phyloP scores from a whole-genome alignment of 192 early-diverging fungal species.

The Geranomyces michiganensis region DNA sequence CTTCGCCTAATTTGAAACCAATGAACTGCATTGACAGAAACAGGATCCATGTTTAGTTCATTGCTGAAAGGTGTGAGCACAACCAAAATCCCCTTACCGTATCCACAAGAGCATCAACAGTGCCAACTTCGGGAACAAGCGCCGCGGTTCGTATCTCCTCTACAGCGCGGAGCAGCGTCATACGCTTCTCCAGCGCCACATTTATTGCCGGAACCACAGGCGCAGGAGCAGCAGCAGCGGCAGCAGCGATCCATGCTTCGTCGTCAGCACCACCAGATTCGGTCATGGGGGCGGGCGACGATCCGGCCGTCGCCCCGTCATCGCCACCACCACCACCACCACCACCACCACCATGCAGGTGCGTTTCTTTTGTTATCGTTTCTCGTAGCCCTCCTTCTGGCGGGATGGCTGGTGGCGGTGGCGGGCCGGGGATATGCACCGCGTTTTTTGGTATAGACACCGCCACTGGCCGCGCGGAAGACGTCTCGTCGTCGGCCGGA shows the following conservation, averaged over 20 bases:
- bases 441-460: constrained; percentile 2
- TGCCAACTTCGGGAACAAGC: neutral
- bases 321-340: neutral
- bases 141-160: neutral
- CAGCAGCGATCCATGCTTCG: neutral
- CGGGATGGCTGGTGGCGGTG: neutral
- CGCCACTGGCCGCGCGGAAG: too few species aligned
- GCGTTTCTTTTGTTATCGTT: too few species aligned
- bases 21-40: constrained; percentile 17
- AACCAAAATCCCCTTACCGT: neutral
- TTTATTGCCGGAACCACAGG: neutral
- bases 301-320: neutral
- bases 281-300: neutral
- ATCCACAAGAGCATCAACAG: constrained; percentile 5
- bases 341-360: too few species aligned
- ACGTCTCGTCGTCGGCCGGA: too few species aligned
- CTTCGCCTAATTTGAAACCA: constrained; percentile 16
- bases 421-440: constrained; percentile 7
- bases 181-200: neutral
- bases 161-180: neutral
- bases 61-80: neutral
- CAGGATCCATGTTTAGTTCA: neutral
- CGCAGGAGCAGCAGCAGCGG: neutral
- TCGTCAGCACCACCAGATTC: neutral
- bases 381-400: neutral